Percentiles rank a stretch among this genome's conserved stretches.
Evolutionary conservation across 805 yeast species (phyloP).

Genomic region (Torulaspora quercuum): DNA sequence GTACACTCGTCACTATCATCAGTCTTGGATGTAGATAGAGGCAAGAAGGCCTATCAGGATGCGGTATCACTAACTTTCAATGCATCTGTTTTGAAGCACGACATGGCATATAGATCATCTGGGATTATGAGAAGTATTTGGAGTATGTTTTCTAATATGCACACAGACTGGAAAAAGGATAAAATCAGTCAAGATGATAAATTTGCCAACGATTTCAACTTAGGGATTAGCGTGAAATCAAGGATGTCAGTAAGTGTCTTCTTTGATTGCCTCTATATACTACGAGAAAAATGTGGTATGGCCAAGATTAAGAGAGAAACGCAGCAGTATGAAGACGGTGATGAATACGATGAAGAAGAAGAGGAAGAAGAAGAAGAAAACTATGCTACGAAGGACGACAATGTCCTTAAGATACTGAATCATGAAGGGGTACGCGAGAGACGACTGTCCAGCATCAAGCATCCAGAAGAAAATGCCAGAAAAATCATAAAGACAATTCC

Average conservation of each 20-base stretch:
- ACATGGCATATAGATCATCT: slow-evolving; percentile 86
- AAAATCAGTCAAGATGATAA: slow-evolving; percentile 29
- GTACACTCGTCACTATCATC: slow-evolving; percentile 69
- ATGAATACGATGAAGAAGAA: slow-evolving; percentile 37
- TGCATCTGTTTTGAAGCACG: slow-evolving; percentile 86
- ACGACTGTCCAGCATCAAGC: slow-evolving; percentile 50
- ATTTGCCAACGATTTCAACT: slow-evolving; percentile 32
- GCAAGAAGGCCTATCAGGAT: slow-evolving; percentile 61
- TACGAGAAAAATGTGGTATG: slow-evolving; percentile 87
- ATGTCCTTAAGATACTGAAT: neutral
- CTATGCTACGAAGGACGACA: slow-evolving; percentile 19
- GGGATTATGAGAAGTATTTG: slow-evolving; percentile 94
- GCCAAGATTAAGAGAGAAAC: slow-evolving; percentile 50
- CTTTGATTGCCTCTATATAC: slow-evolving; percentile 81
- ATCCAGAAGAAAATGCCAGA: slow-evolving; percentile 71
- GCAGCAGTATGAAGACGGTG: slow-evolving; percentile 23
- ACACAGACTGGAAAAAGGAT: slow-evolving; percentile 46
- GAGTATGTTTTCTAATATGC: slow-evolving; percentile 73
- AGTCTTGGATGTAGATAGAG: slow-evolving; percentile 65
- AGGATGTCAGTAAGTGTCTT: slow-evolving; percentile 91
- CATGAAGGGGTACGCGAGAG: slow-evolving; percentile 38
- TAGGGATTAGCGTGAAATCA: slow-evolving; percentile 60
- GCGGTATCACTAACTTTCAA: slow-evolving; percentile 67
- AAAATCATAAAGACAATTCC: slow-evolving; percentile 76
- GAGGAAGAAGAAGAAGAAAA: slow-evolving; percentile 34